Base-by-base conservation (phyloP, 768 basidiomycete genomes). In the Dictyophora rubrovolvata region DNA sequence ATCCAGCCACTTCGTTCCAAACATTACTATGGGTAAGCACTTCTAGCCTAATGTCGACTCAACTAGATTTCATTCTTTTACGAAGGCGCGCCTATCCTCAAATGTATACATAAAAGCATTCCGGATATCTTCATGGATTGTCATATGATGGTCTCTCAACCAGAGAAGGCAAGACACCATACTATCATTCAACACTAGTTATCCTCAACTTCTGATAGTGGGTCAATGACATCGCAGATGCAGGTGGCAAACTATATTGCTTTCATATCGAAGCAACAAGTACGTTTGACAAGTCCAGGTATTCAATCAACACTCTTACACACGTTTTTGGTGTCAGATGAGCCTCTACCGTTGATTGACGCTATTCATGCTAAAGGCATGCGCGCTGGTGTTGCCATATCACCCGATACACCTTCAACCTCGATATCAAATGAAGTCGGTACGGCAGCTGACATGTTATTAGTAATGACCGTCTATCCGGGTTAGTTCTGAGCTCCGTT, bases 121-220 rank as follows among this genome's bases (percentile, higher is more conserved):
- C 94, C 95, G 1, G 90, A 83, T 55, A 96, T 97, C 65, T 98
- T 93, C 76, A 98, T 99, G 95, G 96, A 99, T 72, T 97, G 94
- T 72, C 96, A 99, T 73, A 98, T 98, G 96, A 99, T 99, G 96
- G 96, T 99, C 18, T 71, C 93, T 0, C 76, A 97, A 53, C 96
- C 96, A 10, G 90, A 88, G 68, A 86, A 87, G 78, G 94, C 91
- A 64, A 53, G 67, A 12, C 37, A 17, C 42, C 36, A 17, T 35
- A 17, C 8, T 22, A 34, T 14, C 42, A 36, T 20, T n/a, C n/a
- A 2, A 12, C 49, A 28, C 21, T 22, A 54, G 21, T n/a, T 48
- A 10, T n/a, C 23, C 35, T 49, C 34, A 20, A 28, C 47, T 5
- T 36, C 23, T 47, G 60, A 16, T 65, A 98, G 92, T 98, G 96